Evolutionary conservation across 805 yeast species (phyloP).

Genomic region (Saccharomyces jurei): DNA sequence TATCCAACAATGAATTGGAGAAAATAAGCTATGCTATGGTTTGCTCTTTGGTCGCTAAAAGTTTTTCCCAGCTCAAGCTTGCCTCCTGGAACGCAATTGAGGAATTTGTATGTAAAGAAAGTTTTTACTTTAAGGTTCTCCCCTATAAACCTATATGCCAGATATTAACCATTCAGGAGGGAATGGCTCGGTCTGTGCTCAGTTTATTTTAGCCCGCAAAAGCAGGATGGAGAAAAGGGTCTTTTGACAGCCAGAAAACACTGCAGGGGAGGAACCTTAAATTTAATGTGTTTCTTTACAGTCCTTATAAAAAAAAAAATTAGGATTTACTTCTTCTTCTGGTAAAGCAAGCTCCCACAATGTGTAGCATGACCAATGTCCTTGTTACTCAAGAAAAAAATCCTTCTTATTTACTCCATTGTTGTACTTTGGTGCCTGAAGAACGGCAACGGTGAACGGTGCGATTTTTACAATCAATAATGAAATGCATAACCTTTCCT

Average conservation of each 20-base stretch:
- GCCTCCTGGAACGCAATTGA: neutral
- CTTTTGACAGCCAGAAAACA: neutral
- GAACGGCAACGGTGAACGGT: no score
- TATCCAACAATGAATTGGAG: neutral
- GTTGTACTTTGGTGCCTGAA: neutral
- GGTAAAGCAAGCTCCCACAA: no score
- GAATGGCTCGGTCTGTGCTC: neutral
- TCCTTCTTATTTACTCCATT: neutral
- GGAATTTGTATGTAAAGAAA: neutral
- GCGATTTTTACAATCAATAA: no score
- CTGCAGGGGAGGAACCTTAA: neutral
- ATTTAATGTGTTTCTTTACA: neutral
- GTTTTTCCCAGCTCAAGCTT: neutral
- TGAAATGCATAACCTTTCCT: no score
- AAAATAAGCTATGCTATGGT: neutral
- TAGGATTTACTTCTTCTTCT: neutral
- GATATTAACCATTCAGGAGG: neutral
- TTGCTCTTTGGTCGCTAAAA: neutral
- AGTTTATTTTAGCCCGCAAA: neutral
- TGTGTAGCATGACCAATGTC: neutral
- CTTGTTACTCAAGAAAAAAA: neutral
- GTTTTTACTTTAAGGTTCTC: neutral
- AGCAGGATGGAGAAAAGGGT: neutral
- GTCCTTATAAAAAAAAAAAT: neutral
- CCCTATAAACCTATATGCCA: neutral